Percentiles rank a stretch among this genome's conserved stretches.
phyloP scores from a whole-genome alignment of 352 stramenopile species.

The Globisporangium iwayamae region DNA sequence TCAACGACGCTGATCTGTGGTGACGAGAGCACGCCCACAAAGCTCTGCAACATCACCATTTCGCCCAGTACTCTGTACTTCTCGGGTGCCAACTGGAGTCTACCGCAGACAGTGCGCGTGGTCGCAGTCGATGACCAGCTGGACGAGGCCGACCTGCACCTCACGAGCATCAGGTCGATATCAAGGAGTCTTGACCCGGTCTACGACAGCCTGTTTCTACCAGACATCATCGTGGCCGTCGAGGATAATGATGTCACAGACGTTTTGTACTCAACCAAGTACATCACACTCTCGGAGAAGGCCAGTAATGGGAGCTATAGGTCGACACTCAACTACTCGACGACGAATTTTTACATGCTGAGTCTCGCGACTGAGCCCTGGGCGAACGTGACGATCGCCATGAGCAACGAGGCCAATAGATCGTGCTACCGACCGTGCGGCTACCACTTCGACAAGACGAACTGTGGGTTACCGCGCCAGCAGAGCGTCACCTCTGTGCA shows the following conservation, averaged over 20 bases:
- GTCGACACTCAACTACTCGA: conserved; percentile 18
- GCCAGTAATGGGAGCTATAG: conserved; percentile 1
- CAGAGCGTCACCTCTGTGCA: conserved; percentile 57
- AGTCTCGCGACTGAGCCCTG: conserved; percentile 57
- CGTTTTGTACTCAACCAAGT: conserved; percentile 44
- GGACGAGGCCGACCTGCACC: conserved; percentile 63
- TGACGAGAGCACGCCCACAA: conserved; percentile 12
- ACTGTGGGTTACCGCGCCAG: conserved; percentile 61
- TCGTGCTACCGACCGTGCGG: conserved; percentile 71
- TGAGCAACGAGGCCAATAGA: conserved; percentile 66
- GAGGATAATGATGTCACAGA: conserved; percentile 62
- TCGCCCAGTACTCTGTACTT: conserved; percentile 47
- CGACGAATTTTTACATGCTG: conserved; percentile 40
- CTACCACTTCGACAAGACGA: conserved; percentile 45
- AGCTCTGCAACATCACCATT: conserved; percentile 71
- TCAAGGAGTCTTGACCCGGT: conserved; percentile 44
- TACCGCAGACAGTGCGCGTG: conserved; percentile 65
- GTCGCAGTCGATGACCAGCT: conserved; percentile 64
- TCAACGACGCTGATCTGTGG: conserved; percentile 3
- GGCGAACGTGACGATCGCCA: conserved; percentile 67
- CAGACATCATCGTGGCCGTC: conserved; percentile 60
- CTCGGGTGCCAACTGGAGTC: conserved; percentile 46
- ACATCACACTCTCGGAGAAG: conserved; percentile 41
- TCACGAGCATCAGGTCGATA: conserved; percentile 45
- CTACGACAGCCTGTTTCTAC: conserved; percentile 56